A percentile compares a stretch with the other conserved stretches of the same genome.
phyloP scores from a whole-genome alignment of 129 eudicot species.

The Rutidosis leptorrhynchoides region DNA sequence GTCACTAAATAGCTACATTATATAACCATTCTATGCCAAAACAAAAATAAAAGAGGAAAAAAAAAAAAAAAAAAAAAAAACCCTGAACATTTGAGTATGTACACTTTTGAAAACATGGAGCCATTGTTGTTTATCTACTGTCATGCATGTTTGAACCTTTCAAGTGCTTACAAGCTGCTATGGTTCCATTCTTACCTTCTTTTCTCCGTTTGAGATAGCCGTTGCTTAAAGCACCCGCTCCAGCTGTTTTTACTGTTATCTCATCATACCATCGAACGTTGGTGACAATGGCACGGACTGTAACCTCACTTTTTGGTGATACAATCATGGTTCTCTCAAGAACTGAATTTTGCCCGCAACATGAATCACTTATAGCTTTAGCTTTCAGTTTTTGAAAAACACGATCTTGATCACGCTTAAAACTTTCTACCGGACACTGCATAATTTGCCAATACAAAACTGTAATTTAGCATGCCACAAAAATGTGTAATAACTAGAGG shows the following conservation, averaged over 20 bases:
- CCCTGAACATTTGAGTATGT: conserved; percentile 27
- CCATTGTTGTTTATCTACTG: conserved; percentile 21
- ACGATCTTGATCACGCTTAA: conserved; percentile 51
- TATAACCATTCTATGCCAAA: conserved; percentile 20
- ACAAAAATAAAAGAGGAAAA: neutral
- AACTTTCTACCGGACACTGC: conserved; percentile 49
- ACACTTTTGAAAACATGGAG: conserved; percentile 19
- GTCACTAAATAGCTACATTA: conserved; percentile 32
- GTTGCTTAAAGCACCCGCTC: conserved; percentile 34
- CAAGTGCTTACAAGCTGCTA: conserved; percentile 37
- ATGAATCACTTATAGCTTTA: conserved; percentile 42
- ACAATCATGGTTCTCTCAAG: conserved; percentile 45
- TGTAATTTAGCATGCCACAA: neutral
- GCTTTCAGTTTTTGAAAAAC: conserved; percentile 49
- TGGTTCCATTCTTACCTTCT: conserved; percentile 26
- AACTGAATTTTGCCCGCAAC: conserved; percentile 62
- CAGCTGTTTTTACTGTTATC: conserved; percentile 30
- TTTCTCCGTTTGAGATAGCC: conserved; percentile 44
- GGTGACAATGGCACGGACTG: conserved; percentile 59
- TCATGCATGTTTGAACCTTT: conserved; percentile 40
- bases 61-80: neutral
- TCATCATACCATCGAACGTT: conserved; percentile 49
- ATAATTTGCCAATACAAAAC: conserved; percentile 1
- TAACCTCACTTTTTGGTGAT: conserved; percentile 48
- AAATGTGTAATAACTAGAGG: neutral